Evolutionary conservation across 2,329 filamentous ascomycete species (phyloP).

Genomic region (Xylariaceae sp.): DNA sequence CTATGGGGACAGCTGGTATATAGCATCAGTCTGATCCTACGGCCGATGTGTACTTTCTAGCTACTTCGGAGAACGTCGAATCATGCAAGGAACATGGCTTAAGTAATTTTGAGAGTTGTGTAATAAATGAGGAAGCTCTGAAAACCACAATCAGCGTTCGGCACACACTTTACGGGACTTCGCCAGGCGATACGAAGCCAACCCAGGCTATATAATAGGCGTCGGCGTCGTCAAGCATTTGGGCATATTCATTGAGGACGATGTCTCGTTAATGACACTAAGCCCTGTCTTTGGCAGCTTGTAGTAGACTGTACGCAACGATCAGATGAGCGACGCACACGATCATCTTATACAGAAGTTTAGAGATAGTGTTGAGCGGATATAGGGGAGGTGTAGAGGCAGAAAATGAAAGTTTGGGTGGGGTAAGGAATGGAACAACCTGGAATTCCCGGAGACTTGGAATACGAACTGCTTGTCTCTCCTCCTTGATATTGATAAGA

Average conservation of each 20-base stretch:
- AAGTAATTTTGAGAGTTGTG: too few relatives aligned
- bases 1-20: neutral
- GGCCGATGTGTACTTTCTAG: neutral
- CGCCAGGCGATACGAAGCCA: slow-evolving; percentile 48
- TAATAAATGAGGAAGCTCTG: slow-evolving; percentile 3
- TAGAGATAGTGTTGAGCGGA: neutral
- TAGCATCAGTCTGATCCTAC: neutral
- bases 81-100: too few relatives aligned
- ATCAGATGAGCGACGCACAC: slow-evolving; percentile 48
- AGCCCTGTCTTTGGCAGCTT: slow-evolving; percentile 58
- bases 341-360: slow-evolving; percentile 16
- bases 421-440: slow-evolving; percentile 52
- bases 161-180: slow-evolving; percentile 37
- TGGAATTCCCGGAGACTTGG: slow-evolving; percentile 57
- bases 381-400: neutral
- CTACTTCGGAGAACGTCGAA: neutral
- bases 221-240: slow-evolving; percentile 50
- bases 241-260: slow-evolving; percentile 49
- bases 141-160: slow-evolving; percentile 7
- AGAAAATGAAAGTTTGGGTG: slow-evolving; percentile 43
- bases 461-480: slow-evolving; percentile 51
- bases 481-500: slow-evolving; percentile 53
- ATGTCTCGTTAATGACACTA: slow-evolving; percentile 51
- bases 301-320: slow-evolving; percentile 56
- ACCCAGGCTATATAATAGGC: slow-evolving; percentile 46